phyloP scores from a whole-genome alignment of 805 yeast species.

The Ogataea paraovalis region DNA sequence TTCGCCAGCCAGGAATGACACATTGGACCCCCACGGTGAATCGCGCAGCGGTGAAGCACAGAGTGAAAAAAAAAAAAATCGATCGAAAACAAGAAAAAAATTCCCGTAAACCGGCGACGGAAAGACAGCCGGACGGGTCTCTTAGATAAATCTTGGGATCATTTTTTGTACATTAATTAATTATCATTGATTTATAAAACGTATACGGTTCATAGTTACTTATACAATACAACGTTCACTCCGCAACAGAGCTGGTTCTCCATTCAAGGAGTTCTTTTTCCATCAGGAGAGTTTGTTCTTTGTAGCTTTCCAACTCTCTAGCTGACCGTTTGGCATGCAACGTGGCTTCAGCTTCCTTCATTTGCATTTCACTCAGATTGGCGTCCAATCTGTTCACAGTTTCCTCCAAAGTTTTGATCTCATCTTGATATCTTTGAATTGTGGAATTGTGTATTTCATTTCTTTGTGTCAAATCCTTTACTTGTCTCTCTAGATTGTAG shows the following conservation, averaged over 20 bases:
- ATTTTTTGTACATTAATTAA: too few species aligned
- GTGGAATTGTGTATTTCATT: constrained; percentile 48
- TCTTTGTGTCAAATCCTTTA: constrained; percentile 50
- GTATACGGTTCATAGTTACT: not conserved
- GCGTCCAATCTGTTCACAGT: constrained; percentile 44
- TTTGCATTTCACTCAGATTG: constrained; percentile 40
- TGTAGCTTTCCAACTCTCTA: constrained; percentile 53
- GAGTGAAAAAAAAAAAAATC: not conserved
- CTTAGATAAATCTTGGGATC: too few species aligned
- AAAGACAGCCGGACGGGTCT: too few species aligned
- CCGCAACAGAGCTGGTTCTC: constrained; percentile 31
- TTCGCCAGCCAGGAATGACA: not conserved
- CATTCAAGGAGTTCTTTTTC: constrained; percentile 58
- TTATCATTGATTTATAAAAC: too few species aligned
- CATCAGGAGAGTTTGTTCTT: constrained; percentile 47
- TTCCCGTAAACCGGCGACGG: not conserved
- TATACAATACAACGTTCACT: not conserved
- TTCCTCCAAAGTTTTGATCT: constrained; percentile 51
- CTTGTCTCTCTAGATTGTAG: constrained; percentile 46
- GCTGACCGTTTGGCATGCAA: constrained; percentile 43
- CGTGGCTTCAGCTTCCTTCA: constrained; percentile 41
- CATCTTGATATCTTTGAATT: constrained; percentile 52
- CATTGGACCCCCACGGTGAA: not conserved
- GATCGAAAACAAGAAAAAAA: not conserved
- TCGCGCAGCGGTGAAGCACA: not conserved